phyloP scores from a whole-genome alignment of 2,329 filamentous ascomycete species.

The Apiospora koreana region DNA sequence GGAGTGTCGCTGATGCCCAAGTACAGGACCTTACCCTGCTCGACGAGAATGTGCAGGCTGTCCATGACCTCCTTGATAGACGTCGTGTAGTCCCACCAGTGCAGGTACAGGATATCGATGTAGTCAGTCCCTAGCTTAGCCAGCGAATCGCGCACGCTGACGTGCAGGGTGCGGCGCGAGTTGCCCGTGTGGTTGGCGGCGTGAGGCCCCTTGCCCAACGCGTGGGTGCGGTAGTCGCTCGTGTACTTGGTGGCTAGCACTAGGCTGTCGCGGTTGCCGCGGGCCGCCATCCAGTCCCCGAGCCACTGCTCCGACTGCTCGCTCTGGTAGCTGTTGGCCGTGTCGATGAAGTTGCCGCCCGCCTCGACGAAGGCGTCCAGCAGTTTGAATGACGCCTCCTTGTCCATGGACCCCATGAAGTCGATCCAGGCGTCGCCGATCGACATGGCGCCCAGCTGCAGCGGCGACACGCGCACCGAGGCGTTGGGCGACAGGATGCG shows the following conservation, averaged over 20 bases:
- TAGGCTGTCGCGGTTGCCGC: conserved; percentile 53
- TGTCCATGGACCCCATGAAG: conserved; percentile 53
- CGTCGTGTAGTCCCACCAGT: conserved; percentile 46
- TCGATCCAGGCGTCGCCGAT: conserved; percentile 47
- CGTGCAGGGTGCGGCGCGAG: conserved; percentile 56
- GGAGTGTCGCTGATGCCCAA: conserved; percentile 42
- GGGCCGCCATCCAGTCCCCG: conserved; percentile 55
- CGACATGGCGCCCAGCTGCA: conserved; percentile 56
- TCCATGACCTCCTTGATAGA: conserved; percentile 46
- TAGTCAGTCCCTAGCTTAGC: conserved; percentile 62
- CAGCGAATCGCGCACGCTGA: conserved; percentile 54
- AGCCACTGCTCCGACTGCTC: conserved; percentile 59
- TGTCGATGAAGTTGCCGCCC: conserved; percentile 72
- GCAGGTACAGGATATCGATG: conserved; percentile 47
- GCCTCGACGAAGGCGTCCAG: conserved; percentile 57
- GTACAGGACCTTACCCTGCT: conserved; percentile 43
- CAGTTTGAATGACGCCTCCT: conserved; percentile 55
- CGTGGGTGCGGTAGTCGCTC: conserved; percentile 43
- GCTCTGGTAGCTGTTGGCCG: conserved; percentile 58
- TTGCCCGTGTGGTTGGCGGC: conserved; percentile 56
- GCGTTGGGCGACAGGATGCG: conserved; percentile 52
- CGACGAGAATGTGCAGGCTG: conserved; percentile 41
- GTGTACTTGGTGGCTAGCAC: conserved; percentile 61
- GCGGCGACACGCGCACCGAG: conserved; percentile 52
- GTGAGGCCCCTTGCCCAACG: conserved; percentile 36